phyloP scores from a whole-genome alignment of 2,329 filamentous ascomycete genomes.

The Exophiala alcalophila region DNA sequence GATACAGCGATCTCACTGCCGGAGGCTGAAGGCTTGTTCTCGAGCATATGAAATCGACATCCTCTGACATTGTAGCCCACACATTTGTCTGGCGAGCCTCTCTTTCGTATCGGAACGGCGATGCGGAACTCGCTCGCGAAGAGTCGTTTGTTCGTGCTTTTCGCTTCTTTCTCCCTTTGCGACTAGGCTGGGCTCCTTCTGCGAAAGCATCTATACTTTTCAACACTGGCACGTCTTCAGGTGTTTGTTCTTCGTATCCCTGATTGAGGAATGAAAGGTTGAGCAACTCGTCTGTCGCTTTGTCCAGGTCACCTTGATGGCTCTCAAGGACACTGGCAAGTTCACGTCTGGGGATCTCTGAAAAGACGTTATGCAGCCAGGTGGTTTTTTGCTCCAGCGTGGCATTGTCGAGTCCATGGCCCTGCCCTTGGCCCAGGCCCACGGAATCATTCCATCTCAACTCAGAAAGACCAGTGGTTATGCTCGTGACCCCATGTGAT shows the following conservation, averaged over 20 bases:
- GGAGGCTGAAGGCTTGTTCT: slow-evolving; percentile 47
- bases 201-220: slow-evolving; percentile 85
- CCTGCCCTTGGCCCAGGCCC: slow-evolving; percentile 16
- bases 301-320: slow-evolving; percentile 63
- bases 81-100: slow-evolving; percentile 44
- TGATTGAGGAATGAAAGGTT: slow-evolving; percentile 76
- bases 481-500: slow-evolving; percentile 27
- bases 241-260: slow-evolving; percentile 52
- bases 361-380: slow-evolving; percentile 68
- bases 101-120: slow-evolving; percentile 26
- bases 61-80: slow-evolving; percentile 57
- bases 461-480: slow-evolving; percentile 28
- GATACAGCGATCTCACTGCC: slow-evolving; percentile 56
- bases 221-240: slow-evolving; percentile 43
- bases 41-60: slow-evolving; percentile 60
- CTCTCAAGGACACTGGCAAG: slow-evolving; percentile 18
- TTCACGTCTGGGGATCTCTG: slow-evolving; percentile 50
- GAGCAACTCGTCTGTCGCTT: slow-evolving; percentile 74
- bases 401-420: slow-evolving; percentile 16
- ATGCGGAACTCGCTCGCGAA: slow-evolving; percentile 29
- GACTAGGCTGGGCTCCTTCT: slow-evolving; percentile 47
- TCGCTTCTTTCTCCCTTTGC: slow-evolving; percentile 34
- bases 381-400: slow-evolving; percentile 58
- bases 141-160: slow-evolving; percentile 26
- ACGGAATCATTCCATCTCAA: slow-evolving; percentile 30